Evolutionary conservation across 495 filamentous ascomycete species (phyloP), one percentile per base, ranked within the genome.

Genomic region (Symbiotaphrina buchneri): DNA sequence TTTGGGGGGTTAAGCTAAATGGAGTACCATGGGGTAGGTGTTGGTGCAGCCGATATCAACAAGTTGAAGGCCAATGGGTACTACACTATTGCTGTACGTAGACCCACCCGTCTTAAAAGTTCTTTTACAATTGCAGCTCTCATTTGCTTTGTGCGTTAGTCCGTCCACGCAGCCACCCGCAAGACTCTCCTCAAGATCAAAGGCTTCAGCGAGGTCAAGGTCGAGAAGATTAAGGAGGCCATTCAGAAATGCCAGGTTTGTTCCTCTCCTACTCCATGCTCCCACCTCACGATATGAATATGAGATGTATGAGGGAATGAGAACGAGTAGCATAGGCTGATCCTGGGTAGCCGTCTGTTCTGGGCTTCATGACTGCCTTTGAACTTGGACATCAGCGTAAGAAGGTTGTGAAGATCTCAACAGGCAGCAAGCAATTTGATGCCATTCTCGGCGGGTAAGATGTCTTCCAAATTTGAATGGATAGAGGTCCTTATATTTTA

Each of bases 201-300:
- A 44, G 76, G 76, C 5, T 80, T 82, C 49, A 79, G 72, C 33
- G 77, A 83, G 43, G 58, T 71, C 42, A 82, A 81, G 48, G 77
- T 81, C 8, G 77, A 81, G 35, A 82, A 80, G 45, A 58, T 83
- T 45, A 82, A 80, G 43, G 76, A 82, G 39, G 76, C 76, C 14
- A 62, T 73, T 23, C 55, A 60, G 36, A 83, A 83, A 42, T 71
- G 71, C 36, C 53, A 71, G 42, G 74, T 78, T 50, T 29, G 54
- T 39, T 21, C 27, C 19, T 8, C 28, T 6, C 27, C 20, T 28
- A 22, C 15, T 7, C 7, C 13, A n/a, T n/a, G n/a, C n/a, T n/a
- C n/a, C n/a, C n/a, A n/a, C n/a, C n/a, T n/a, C n/a, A n/a, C n/a
- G n/a, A n/a, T n/a, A n/a, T n/a, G n/a, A n/a, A n/a, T n/a, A n/a